phyloP scores from a whole-genome alignment of 2,329 filamentous ascomycete species.

The Neonectria coccinea region DNA sequence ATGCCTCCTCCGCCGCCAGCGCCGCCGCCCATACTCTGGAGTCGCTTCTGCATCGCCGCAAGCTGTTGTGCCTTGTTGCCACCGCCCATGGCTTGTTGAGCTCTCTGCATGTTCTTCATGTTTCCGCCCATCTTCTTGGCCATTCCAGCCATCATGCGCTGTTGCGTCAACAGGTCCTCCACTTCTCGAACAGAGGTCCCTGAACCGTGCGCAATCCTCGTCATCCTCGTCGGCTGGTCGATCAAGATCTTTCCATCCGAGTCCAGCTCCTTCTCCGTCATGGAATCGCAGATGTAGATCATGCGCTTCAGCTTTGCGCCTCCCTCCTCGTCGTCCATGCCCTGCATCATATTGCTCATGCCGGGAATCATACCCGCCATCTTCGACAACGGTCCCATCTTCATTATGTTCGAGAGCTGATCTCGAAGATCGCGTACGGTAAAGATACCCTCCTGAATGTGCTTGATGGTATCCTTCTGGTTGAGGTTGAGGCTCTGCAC shows the following conservation, averaged over 20 bases:
- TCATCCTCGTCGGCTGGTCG: constrained; percentile 93
- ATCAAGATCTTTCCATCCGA: constrained; percentile 94
- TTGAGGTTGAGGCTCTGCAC: constrained; percentile 95
- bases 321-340: constrained; percentile 98
- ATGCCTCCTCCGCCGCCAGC: constrained; percentile 73
- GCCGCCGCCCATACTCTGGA: constrained; percentile 93
- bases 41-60: constrained; percentile 95
- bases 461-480: constrained; percentile 99
- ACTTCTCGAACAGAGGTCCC: constrained; percentile 93
- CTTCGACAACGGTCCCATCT: constrained; percentile 97
- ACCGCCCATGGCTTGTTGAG: constrained; percentile 90
- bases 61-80: constrained; percentile 93
- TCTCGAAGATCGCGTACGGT: constrained; percentile 94
- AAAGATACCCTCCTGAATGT: constrained; percentile 96
- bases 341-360: constrained; percentile 91
- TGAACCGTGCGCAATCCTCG: constrained; percentile 87
- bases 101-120: constrained; percentile 97
- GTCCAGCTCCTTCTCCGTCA: constrained; percentile 96
- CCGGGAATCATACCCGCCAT: constrained; percentile 99
- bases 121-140: constrained; percentile 98
- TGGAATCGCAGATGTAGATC: constrained; percentile 99
- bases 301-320: constrained; percentile 93
- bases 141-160: constrained; percentile 99
- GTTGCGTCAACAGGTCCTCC: constrained; percentile 96
- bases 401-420: constrained; percentile 98